Evolutionary conservation across 106 monocot genomes (phyloP).

Genomic region (Allium fistulosum): DNA sequence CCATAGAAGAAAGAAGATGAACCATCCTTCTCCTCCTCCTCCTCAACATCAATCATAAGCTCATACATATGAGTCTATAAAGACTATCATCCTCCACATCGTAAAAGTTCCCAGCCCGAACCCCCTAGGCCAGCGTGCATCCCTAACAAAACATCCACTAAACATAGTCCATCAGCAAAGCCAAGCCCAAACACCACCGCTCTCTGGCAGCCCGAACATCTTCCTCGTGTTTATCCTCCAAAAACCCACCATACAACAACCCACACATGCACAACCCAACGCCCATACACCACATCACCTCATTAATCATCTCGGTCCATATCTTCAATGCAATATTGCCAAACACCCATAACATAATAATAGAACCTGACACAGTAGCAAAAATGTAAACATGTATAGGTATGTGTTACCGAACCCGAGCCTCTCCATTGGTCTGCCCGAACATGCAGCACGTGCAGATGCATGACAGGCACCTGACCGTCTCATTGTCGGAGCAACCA

Average conservation of each 20-base stretch:
- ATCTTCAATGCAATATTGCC: constrained; percentile 11
- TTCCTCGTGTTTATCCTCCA: constrained; percentile 12
- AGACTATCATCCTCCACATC: constrained; percentile 17
- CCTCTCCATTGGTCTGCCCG: constrained; percentile 21
- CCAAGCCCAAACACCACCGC: constrained; percentile 18
- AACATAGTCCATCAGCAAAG: constrained; percentile 12
- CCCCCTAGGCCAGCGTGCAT: constrained; percentile 45
- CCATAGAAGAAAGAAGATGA: too few relatives aligned
- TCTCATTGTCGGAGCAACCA: constrained; percentile 9
- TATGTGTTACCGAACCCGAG: too few relatives aligned
- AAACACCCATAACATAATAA: constrained; percentile 20
- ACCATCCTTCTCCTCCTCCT: too few relatives aligned
- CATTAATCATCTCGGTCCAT: constrained; percentile 4
- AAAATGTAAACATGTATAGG: constrained; percentile 18
- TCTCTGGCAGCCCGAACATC: constrained; percentile 19
- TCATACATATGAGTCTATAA: too few relatives aligned
- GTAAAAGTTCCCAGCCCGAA: constrained; percentile 33
- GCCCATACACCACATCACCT: background rate
- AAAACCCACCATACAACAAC: constrained; percentile 14
- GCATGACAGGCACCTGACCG: constrained; percentile 6
- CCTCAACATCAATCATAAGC: too few relatives aligned
- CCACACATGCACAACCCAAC: constrained; percentile 9
- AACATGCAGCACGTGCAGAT: constrained; percentile 15
- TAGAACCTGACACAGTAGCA: constrained; percentile 11
- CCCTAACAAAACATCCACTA: constrained; percentile 35